Conservation (phyloP, 805 yeast species). For the Candida peoriensis region DNA sequence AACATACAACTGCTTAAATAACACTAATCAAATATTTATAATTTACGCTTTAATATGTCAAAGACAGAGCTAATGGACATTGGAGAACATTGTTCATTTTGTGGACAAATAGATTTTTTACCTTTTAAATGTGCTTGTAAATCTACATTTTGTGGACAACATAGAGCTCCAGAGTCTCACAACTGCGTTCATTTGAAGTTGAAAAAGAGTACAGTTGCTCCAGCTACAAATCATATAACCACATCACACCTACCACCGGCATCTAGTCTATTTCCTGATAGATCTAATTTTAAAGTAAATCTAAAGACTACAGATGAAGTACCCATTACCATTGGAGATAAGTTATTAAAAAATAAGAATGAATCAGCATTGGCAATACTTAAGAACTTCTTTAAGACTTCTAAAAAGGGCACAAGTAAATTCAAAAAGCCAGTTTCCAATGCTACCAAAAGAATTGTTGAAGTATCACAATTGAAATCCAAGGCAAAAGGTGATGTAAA, state of each 20-base stretch:
- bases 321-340: conserved; percentile 11
- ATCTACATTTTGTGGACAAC: conserved; percentile 18
- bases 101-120: conserved; percentile 26
- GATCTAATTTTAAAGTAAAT: conserved; percentile 15
- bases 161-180: conserved; percentile 22
- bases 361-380: conserved; percentile 17
- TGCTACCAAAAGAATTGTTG: conserved; percentile 20
- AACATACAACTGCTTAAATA: too few species aligned
- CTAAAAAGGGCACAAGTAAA: conserved; percentile 4
- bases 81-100: conserved; percentile 26
- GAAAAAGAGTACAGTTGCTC: not conserved
- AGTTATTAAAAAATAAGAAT: conserved; percentile 3
- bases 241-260: conserved; percentile 22
- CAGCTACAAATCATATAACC: conserved; percentile 6
- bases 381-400: conserved; percentile 14
- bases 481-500: conserved; percentile 22
- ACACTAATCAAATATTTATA: not conserved
- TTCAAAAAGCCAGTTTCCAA: conserved; percentile 4
- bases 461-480: conserved; percentile 14
- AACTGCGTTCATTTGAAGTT: conserved; percentile 10
- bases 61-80: conserved; percentile 26
- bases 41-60: conserved; percentile 13
- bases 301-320: conserved; percentile 16
- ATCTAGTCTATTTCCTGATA: conserved; percentile 21
- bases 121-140: conserved; percentile 25